Evolutionary conservation across 179 eudicot species (phyloP), one percentile per base, ranked within the genome.

Genomic region (Heliamphora pulchella): DNA sequence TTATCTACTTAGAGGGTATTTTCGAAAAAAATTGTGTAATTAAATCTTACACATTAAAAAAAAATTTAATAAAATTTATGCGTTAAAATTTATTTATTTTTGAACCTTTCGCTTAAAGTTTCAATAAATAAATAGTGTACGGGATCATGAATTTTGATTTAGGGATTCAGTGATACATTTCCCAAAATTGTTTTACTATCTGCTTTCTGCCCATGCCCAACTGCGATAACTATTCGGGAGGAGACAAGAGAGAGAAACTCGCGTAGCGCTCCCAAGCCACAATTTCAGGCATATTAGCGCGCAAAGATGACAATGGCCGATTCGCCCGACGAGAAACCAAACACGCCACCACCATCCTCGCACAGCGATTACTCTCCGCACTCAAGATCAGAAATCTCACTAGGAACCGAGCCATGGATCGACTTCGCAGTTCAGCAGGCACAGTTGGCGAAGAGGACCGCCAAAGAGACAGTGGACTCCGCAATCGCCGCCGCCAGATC

Each of bases 351-450:
- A 1, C 43, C 75, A 71, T 31, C 72, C 41, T 43, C 79, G 69
- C 7, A 72, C 80, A 79, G 3, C 14, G 73, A 67, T 14, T 71
- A 79, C 47, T 78, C 83, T 47, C 10, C 82, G 2, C 79, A 78
- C 43, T 75, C 84, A 1, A 80, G 87, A 82, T 69, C 83, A 57
- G 76, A 79, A 77, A 77, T 62, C 71, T 76, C 86, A 22, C 81
- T 79, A 61, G 83, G 74, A 78, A 51, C 81, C 31, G 75, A 75
- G 80, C 91, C 92, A 63, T 94, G 94, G 97, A 81, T 91, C 53
- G 88, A 94, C 39, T 86, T 88, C 83, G 90, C 88, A 4, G 74
- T 84, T 1, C 83, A 90, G 47, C 94, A 86, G 75, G 93, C 93
- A 0, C 83, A 57, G 61, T 14, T 88, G 11, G 89, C 86, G 13